Evolutionary conservation across 2,329 filamentous ascomycete species (phyloP).

Genomic region (Gyromitra esculenta): DNA sequence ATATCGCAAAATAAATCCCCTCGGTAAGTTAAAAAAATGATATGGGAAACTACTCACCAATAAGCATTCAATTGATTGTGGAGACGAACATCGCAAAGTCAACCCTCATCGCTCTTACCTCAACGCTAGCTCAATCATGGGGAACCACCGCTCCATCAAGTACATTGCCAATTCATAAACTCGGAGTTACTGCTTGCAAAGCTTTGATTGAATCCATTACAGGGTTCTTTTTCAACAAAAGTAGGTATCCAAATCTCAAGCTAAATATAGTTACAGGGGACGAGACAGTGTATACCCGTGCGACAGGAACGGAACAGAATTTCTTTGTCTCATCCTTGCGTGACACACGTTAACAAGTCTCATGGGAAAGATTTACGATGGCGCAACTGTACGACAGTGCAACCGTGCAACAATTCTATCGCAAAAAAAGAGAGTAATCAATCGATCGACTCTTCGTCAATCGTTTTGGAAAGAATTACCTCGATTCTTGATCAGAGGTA

Average conservation of each 20-base stretch:
- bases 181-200: slow-evolving; percentile 33
- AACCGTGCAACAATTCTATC: neutral
- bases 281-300: neutral
- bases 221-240: neutral
- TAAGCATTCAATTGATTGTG: slow-evolving; percentile 20
- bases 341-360: slow-evolving; percentile 1
- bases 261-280: slow-evolving; percentile 6
- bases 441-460: slow-evolving; percentile 27
- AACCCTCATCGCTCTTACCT: slow-evolving; percentile 16
- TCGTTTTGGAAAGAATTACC: slow-evolving; percentile 4
- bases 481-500: slow-evolving; percentile 23
- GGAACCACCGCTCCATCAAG: slow-evolving; percentile 27
- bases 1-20: slow-evolving; percentile 15
- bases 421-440: slow-evolving; percentile 11
- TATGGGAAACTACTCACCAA: slow-evolving; percentile 12
- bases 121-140: slow-evolving; percentile 34
- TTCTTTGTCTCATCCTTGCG: neutral
- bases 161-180: slow-evolving; percentile 16
- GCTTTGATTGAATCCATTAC: slow-evolving; percentile 30
- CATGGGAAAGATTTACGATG: neutral
- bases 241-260: neutral
- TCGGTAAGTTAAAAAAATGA: slow-evolving; percentile 21
- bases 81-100: slow-evolving; percentile 20
- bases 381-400: neutral
- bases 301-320: neutral